Percentiles rank a stretch among this genome's conserved stretches.
phyloP scores from a whole-genome alignment of 2,329 filamentous ascomycete species.

The Monosporascus sp. region DNA sequence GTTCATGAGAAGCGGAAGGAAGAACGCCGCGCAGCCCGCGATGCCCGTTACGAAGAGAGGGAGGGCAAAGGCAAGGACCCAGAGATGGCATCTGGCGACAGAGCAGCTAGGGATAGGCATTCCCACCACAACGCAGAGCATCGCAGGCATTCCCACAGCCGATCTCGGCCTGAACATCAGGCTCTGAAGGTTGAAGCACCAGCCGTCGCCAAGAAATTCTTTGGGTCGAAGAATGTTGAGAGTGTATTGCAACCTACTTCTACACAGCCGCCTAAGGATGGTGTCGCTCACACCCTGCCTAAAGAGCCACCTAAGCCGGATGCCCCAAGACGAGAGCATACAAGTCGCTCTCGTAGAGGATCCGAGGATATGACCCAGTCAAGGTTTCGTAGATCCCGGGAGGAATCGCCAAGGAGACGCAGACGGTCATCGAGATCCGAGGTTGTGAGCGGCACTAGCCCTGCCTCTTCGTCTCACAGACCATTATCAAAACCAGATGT shows the following conservation, averaged over 20 bases:
- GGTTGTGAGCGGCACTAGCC: conserved; percentile 1
- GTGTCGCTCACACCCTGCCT: conserved; percentile 5
- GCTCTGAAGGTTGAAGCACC: conserved; percentile 22
- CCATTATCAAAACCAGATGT: background rate
- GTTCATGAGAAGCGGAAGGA: conserved; percentile 45
- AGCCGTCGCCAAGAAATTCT: conserved; percentile 33
- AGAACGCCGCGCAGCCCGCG: conserved; percentile 34
- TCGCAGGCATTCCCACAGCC: conserved; percentile 36
- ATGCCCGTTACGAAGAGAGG: conserved; percentile 22
- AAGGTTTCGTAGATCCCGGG: conserved; percentile 6
- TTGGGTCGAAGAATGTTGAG: conserved; percentile 33
- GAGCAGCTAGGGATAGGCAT: conserved; percentile 13
- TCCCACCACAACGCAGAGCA: conserved; percentile 36
- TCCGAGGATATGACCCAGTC: conserved; percentile 23
- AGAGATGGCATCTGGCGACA: conserved; percentile 6
- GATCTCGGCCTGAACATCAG: conserved; percentile 28
- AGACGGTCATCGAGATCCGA: conserved; percentile 11
- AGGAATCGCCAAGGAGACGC: conserved; percentile 14
- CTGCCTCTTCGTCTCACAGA: too few relatives aligned
- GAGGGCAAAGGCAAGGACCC: conserved; percentile 31
- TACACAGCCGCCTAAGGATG: conserved; percentile 10
- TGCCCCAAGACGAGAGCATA: conserved; percentile 26
- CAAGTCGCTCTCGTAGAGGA: conserved; percentile 23
- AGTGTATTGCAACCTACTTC: conserved; percentile 23
- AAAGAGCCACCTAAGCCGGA: conserved; percentile 23